These are phyloP conservation scores for Xylaria sp. DNA, from an alignment of 2,329 filamentous ascomycete species.

Conservation along the genomic window DNA sequence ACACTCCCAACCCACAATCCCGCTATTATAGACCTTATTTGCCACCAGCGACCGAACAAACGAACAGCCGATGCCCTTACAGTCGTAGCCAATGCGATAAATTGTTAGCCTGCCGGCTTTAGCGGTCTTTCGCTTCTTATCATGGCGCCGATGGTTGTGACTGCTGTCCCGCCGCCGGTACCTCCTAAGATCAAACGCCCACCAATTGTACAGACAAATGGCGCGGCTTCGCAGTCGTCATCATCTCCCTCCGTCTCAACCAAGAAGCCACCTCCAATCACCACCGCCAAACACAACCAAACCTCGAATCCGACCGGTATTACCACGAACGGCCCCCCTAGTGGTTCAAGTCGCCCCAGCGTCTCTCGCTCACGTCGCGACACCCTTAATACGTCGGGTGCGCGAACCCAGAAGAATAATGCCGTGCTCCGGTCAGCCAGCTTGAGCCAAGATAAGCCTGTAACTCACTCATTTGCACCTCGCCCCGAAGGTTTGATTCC, in stretches of 20 bases:
- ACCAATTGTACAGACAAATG: slow-evolving; percentile 70
- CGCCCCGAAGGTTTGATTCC: slow-evolving; percentile 57
- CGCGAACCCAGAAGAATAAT: slow-evolving; percentile 58
- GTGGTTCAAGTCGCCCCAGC: slow-evolving; percentile 52
- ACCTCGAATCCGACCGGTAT: slow-evolving; percentile 50
- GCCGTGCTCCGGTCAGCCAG: slow-evolving; percentile 56
- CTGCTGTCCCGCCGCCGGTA: slow-evolving; percentile 44
- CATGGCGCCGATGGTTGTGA: slow-evolving; percentile 61
- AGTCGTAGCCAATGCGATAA: slow-evolving; percentile 14
- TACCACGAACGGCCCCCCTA: slow-evolving; percentile 50
- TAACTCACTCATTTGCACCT: slow-evolving; percentile 49
- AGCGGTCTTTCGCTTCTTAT: slow-evolving; percentile 24
- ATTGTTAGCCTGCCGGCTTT: background rate
- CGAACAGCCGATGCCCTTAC: slow-evolving; percentile 18
- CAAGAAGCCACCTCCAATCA: slow-evolving; percentile 56
- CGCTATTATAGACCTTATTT: too few relatives aligned
- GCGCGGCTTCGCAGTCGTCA: slow-evolving; percentile 63
- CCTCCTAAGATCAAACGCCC: slow-evolving; percentile 70
- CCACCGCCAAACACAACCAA: slow-evolving; percentile 51
- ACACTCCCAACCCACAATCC: background rate
- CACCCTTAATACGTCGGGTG: slow-evolving; percentile 49
- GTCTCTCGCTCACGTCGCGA: slow-evolving; percentile 64
- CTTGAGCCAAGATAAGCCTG: slow-evolving; percentile 49
- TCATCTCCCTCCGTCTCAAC: slow-evolving; percentile 63
- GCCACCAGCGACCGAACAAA: too few relatives aligned